A percentile compares a stretch with the other conserved stretches of the same genome.
These are phyloP conservation scores for Magnolia sinica DNA, from an alignment of 164 flowering plant genomes.

Conservation along the genomic window DNA sequence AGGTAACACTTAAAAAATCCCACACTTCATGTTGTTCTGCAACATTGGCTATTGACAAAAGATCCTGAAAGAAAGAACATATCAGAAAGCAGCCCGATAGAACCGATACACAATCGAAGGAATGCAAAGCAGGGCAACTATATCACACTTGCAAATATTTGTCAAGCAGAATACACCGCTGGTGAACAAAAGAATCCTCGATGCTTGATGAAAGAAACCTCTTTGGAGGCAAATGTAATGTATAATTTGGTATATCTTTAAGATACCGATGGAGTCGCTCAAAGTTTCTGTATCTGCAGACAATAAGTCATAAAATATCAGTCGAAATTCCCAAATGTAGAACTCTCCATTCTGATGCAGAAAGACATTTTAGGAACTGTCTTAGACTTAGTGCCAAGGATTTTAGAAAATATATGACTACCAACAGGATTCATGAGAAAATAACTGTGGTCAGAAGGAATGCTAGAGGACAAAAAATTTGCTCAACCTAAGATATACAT, in stretches of 20 bases:
- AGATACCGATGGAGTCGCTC: constrained; percentile 93
- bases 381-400: background rate
- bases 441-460: too few species aligned
- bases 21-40: constrained; percentile 99
- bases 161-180: constrained; percentile 97
- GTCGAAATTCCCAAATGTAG: constrained; percentile 1
- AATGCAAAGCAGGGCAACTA: constrained; percentile 5
- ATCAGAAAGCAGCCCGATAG: constrained; percentile 16
- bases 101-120: constrained; percentile 4
- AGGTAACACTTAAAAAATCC: constrained; percentile 89
- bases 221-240: constrained; percentile 93
- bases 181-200: constrained; percentile 95
- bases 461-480: background rate
- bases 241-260: constrained; percentile 92
- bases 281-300: constrained; percentile 88
- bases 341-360: background rate
- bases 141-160: constrained; percentile 77
- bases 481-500: background rate
- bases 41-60: constrained; percentile 93
- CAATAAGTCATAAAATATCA: constrained; percentile 12
- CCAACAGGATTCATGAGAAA: background rate
- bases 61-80: constrained; percentile 55
- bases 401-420: background rate
- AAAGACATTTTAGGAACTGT: too few species aligned
- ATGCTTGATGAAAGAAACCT: constrained; percentile 98